Evolutionary conservation across 2,329 filamentous ascomycete genomes (phyloP).

Genomic region (Trichoderma atroviride): DNA sequence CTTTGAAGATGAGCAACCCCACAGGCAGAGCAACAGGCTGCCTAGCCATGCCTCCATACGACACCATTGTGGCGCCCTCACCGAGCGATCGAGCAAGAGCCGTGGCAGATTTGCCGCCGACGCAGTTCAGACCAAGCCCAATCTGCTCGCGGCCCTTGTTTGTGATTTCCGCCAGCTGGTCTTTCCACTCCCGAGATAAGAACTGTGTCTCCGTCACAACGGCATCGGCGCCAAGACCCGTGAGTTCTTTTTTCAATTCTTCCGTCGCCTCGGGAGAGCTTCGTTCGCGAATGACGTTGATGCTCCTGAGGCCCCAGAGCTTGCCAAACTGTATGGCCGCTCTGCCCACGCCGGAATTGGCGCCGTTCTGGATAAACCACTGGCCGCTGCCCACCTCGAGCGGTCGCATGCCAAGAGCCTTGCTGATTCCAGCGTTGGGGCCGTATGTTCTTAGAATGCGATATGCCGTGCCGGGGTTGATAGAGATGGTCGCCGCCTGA

Average conservation of each 20-base stretch:
- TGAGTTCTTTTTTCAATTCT: constrained; percentile 56
- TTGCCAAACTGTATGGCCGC: constrained; percentile 85
- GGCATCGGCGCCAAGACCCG: constrained; percentile 57
- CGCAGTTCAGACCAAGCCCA: constrained; percentile 85
- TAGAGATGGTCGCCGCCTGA: constrained; percentile 83
- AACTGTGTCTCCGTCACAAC: constrained; percentile 62
- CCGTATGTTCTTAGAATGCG: constrained; percentile 86
- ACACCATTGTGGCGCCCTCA: constrained; percentile 74
- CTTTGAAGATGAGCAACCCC: constrained; percentile 88
- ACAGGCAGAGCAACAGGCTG: constrained; percentile 82
- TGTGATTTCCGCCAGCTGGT: constrained; percentile 66
- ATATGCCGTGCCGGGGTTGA: constrained; percentile 95
- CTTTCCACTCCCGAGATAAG: constrained; percentile 61
- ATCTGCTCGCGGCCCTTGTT: constrained; percentile 71
- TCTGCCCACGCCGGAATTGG: constrained; percentile 89
- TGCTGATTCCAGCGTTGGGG: constrained; percentile 48
- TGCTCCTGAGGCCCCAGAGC: constrained; percentile 85
- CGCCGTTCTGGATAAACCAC: constrained; percentile 97
- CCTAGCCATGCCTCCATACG: constrained; percentile 93
- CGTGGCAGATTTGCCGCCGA: constrained; percentile 83
- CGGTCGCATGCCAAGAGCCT: constrained; percentile 49
- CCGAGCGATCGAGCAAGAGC: constrained; percentile 75
- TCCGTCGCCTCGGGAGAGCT: constrained; percentile 66
- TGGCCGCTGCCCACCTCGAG: constrained; percentile 61
- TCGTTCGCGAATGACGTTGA: constrained; percentile 84